A percentile compares a stretch with the other conserved stretches of the same genome.
Conservation (phyloP, 2,329 filamentous ascomycete genomes). For the Acrodontium crateriforme region DNA sequence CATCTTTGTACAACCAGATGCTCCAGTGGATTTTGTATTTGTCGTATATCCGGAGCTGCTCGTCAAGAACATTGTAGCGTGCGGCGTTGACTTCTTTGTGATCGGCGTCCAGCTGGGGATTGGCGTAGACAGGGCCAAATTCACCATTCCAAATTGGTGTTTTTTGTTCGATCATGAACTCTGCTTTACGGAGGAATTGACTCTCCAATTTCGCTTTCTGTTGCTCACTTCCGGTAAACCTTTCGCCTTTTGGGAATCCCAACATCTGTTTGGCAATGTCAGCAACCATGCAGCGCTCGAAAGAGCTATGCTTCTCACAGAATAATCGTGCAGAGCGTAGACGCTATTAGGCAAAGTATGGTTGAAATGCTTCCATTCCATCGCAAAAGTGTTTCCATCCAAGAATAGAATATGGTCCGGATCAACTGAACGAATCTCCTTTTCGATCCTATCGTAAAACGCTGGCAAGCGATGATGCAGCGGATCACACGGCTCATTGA, state of each 20-base stretch:
- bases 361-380: slow-evolving; percentile 31
- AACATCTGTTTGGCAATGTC: too few species aligned
- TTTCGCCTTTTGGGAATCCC: slow-evolving; percentile 34
- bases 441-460: slow-evolving; percentile 35
- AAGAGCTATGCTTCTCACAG: slow-evolving; percentile 5
- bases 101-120: slow-evolving; percentile 24
- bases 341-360: slow-evolving; percentile 32
- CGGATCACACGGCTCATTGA: slow-evolving; percentile 39
- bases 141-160: slow-evolving; percentile 39
- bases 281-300: too few species aligned
- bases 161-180: slow-evolving; percentile 31
- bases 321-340: slow-evolving; percentile 41
- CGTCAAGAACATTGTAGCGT: slow-evolving; percentile 28
- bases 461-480: slow-evolving; percentile 31
- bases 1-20: slow-evolving; percentile 32
- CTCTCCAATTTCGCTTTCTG: slow-evolving; percentile 32
- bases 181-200: slow-evolving; percentile 33
- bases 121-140: slow-evolving; percentile 36
- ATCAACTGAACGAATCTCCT: slow-evolving; percentile 33
- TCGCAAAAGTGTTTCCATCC: slow-evolving; percentile 24
- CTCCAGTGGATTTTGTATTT: slow-evolving; percentile 40
- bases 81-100: slow-evolving; percentile 27
- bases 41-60: slow-evolving; percentile 39
- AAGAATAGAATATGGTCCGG: slow-evolving; percentile 33
- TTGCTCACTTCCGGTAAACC: slow-evolving; percentile 28